These are phyloP conservation scores for Populus ilicifolia DNA, from an alignment of 345 rosid species.

Conservation along the genomic window DNA sequence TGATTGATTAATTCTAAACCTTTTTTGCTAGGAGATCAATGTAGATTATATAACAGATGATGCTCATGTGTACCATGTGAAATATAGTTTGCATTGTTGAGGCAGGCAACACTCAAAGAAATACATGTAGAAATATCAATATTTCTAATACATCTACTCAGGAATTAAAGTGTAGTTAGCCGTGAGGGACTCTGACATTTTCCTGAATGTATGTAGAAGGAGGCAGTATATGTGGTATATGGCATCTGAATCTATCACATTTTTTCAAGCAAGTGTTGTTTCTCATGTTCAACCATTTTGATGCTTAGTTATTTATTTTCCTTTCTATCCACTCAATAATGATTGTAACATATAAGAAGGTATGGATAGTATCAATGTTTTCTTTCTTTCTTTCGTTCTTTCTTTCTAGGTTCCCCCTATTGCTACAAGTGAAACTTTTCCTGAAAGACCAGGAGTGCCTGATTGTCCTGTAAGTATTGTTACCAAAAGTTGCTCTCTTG, in stretches of 20 bases:
- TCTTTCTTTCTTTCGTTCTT: slow-evolving; percentile 9
- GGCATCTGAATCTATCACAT: not conserved
- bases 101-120: not conserved
- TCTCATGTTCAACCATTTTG: not conserved
- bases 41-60: not conserved
- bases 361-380: not conserved
- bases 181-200: not conserved
- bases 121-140: not conserved
- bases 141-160: not conserved
- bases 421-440: slow-evolving; percentile 51
- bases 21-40: not conserved
- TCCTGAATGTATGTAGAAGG: not conserved
- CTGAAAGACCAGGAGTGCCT: slow-evolving; percentile 82
- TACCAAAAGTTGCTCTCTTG: slow-evolving; percentile 4
- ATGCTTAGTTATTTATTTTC: not conserved
- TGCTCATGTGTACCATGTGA: not conserved
- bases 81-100: not conserved
- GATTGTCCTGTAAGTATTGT: slow-evolving; percentile 83
- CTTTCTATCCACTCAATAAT: not conserved
- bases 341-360: not conserved
- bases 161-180: not conserved
- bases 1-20: not conserved
- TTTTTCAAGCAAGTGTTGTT: not conserved
- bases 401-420: slow-evolving; percentile 57
- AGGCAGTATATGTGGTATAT: not conserved